Conservation (phyloP, 225 moss, liverwort and hornwort species). For the Pseudisothecium myosuroides region DNA sequence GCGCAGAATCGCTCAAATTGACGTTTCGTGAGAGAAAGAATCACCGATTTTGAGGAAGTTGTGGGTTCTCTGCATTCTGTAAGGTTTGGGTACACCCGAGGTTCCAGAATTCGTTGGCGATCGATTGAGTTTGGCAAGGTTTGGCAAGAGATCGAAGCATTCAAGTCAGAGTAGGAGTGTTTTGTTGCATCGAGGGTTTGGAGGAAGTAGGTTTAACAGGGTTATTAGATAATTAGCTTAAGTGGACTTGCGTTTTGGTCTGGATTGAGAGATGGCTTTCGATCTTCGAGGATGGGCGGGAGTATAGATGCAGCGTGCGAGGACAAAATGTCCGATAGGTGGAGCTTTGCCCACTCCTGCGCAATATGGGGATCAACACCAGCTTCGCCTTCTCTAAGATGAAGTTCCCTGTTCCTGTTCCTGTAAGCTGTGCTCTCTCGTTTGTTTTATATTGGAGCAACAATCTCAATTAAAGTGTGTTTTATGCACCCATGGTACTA, state of each 20-base stretch:
- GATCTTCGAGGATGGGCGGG: background rate
- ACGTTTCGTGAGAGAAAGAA: background rate
- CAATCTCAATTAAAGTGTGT: background rate
- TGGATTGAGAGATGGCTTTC: constrained; percentile 9
- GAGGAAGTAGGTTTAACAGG: background rate
- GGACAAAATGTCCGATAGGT: constrained; percentile 5
- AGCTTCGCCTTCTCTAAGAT: constrained; percentile 24
- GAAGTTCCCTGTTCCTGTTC: constrained; percentile 20
- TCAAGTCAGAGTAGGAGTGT: background rate
- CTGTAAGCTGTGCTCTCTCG: constrained; percentile 6
- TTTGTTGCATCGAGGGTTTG: background rate
- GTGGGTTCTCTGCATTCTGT: background rate
- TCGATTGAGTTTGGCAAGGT: background rate
- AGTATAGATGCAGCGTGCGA: constrained; percentile 13
- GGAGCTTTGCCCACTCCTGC: constrained; percentile 26
- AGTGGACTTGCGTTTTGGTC: background rate
- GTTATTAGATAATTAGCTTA: background rate
- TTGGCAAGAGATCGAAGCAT: background rate
- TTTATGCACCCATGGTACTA: background rate
- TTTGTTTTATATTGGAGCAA: background rate
- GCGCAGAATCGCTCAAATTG: background rate
- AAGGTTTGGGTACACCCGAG: background rate
- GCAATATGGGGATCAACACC: constrained; percentile 19
- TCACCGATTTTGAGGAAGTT: background rate
- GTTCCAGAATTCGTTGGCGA: background rate